A percentile compares a stretch with the other conserved stretches of the same genome.
phyloP scores from a whole-genome alignment of 1,284 basidiomycete genomes.

The Butyriboletus regius region DNA sequence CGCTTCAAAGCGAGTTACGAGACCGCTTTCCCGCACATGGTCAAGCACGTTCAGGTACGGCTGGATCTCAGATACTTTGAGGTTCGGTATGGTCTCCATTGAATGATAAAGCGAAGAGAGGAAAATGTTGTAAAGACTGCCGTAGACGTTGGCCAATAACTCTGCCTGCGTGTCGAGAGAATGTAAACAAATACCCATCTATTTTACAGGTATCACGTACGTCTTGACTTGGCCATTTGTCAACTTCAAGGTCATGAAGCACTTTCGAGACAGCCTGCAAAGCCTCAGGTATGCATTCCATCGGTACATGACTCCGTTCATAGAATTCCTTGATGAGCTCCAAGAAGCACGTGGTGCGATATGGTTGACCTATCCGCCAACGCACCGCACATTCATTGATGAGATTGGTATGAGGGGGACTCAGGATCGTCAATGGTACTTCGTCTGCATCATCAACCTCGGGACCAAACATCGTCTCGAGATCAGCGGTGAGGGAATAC shows the following conservation, averaged over 20 bases:
- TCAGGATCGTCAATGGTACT: slow-evolving; percentile 91
- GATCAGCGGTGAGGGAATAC: slow-evolving; percentile 76
- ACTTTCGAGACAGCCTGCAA: slow-evolving; percentile 66
- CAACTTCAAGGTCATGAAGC: slow-evolving; percentile 61
- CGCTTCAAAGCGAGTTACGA: slow-evolving; percentile 61
- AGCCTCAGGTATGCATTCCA: slow-evolving; percentile 91
- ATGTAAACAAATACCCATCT: slow-evolving; percentile 6
- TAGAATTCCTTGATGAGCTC: slow-evolving; percentile 83
- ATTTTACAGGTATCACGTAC: slow-evolving; percentile 42
- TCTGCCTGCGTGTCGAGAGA: slow-evolving; percentile 44
- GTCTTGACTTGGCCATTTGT: slow-evolving; percentile 75
- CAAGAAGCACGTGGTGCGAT: slow-evolving; percentile 75
- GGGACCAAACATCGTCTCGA: slow-evolving; percentile 80
- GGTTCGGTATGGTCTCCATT: slow-evolving; percentile 65
- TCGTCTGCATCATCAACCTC: slow-evolving; percentile 91
- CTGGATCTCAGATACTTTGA: slow-evolving; percentile 63
- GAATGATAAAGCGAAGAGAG: slow-evolving; percentile 78
- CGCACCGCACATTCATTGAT: slow-evolving; percentile 81
- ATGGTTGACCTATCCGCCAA: slow-evolving; percentile 81
- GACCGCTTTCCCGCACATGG: slow-evolving; percentile 61
- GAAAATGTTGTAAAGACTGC: slow-evolving; percentile 78
- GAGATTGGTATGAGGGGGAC: slow-evolving; percentile 70
- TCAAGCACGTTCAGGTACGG: slow-evolving; percentile 63
- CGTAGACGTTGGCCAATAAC: slow-evolving; percentile 59
- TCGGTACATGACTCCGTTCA: slow-evolving; percentile 82